Conservation (phyloP, 2,329 filamentous ascomycete species). For the Neocatenulostroma microsporum region DNA sequence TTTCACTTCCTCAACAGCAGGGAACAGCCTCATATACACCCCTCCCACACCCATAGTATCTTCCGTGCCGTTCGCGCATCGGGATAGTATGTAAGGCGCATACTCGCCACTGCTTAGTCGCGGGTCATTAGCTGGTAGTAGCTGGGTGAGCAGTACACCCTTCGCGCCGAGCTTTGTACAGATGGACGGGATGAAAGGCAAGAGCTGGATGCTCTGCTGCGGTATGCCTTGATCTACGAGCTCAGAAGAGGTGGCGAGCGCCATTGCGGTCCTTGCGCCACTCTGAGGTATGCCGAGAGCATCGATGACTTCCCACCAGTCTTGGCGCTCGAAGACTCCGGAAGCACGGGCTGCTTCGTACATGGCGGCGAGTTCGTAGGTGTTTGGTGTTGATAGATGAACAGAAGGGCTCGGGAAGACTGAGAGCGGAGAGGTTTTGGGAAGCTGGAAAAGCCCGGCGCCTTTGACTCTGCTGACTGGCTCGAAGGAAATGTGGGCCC, state of each 20-base stretch:
- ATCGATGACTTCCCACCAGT: conserved; percentile 77
- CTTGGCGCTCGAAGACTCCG: conserved; percentile 58
- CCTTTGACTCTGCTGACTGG: conserved; percentile 82
- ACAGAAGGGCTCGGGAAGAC: conserved; percentile 58
- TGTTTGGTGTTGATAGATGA: conserved; percentile 74
- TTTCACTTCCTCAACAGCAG: conserved; percentile 55
- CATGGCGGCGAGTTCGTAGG: conserved; percentile 72
- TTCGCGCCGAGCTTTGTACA: conserved; percentile 72
- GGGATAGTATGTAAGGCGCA: conserved; percentile 63
- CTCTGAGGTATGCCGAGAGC: conserved; percentile 64
- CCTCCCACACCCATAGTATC: conserved; percentile 56
- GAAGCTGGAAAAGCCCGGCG: conserved; percentile 54
- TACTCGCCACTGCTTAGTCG: conserved; percentile 56
- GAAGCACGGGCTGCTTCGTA: conserved; percentile 59
- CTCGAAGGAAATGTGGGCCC: conserved; percentile 66
- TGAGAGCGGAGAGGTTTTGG: conserved; percentile 13
- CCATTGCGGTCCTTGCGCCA: conserved; percentile 63
- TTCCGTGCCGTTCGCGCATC: conserved; percentile 43
- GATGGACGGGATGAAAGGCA: conserved; percentile 80
- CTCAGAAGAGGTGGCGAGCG: conserved; percentile 55
- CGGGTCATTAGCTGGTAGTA: conserved; percentile 60
- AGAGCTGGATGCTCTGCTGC: conserved; percentile 71
- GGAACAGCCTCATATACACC: conserved; percentile 70
- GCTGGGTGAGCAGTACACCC: conserved; percentile 66
- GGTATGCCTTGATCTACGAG: conserved; percentile 76